phyloP scores from a whole-genome alignment of 139 green algal species.

The Chlorella sorokiniana region DNA sequence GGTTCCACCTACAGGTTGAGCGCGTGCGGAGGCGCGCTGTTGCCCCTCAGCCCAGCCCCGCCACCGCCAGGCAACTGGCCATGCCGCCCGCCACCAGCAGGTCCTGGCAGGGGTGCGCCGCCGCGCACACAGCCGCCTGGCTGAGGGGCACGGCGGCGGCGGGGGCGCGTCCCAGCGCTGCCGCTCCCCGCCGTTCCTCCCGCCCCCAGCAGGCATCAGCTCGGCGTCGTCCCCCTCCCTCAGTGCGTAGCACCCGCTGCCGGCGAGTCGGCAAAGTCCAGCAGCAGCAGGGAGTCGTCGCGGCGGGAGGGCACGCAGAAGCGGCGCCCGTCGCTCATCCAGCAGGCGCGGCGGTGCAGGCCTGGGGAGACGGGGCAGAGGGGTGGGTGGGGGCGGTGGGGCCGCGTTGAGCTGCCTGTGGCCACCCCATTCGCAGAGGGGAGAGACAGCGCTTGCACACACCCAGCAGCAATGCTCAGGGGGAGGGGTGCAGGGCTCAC shows the following conservation, averaged over 20 bases:
- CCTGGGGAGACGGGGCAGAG: not conserved
- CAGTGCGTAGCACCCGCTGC: constrained; percentile 27
- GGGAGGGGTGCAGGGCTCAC: not conserved
- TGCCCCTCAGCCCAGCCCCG: not conserved
- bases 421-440: too few species aligned
- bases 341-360: constrained; percentile 34
- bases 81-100: constrained; percentile 27
- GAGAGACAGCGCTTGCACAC: not conserved
- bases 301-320: constrained; percentile 41
- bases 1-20: too few species aligned
- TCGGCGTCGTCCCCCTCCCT: not conserved
- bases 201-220: not conserved
- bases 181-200: not conserved
- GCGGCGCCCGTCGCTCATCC: constrained; percentile 23
- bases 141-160: constrained; percentile 9
- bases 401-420: too few species aligned
- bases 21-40: not conserved
- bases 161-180: not conserved
- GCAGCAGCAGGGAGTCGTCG: constrained; percentile 29
- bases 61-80: constrained; percentile 26
- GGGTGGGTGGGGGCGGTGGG: not conserved
- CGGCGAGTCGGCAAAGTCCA: constrained; percentile 21
- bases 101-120: constrained; percentile 6
- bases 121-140: constrained; percentile 30
- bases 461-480: not conserved